Evolutionary conservation across 139 green algal genomes (phyloP).

Genomic region (Volvox africanus): DNA sequence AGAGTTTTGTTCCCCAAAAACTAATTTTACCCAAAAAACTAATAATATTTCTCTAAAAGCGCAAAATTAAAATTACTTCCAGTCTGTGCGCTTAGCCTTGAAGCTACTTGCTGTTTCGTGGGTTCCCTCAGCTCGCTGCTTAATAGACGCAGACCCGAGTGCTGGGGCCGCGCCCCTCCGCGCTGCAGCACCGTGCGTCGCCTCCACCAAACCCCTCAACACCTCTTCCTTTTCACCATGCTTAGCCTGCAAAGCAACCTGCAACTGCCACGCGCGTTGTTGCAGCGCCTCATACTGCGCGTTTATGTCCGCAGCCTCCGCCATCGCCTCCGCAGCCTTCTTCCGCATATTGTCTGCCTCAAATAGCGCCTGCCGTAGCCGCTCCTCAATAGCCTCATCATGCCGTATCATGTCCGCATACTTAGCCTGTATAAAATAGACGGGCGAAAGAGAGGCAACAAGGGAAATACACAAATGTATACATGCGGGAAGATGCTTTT

Average conservation of each 20-base stretch:
- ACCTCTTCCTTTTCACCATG: slow-evolving; percentile 17
- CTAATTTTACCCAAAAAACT: neutral
- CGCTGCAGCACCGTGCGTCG: neutral
- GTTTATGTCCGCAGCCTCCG: slow-evolving; percentile 17
- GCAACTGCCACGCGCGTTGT: slow-evolving; percentile 30
- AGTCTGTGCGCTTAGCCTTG: neutral
- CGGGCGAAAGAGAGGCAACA: no score
- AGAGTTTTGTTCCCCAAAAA: neutral
- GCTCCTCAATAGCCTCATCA: slow-evolving; percentile 34
- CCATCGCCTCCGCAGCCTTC: neutral
- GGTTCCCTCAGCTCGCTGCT: neutral
- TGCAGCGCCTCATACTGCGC: slow-evolving; percentile 15
- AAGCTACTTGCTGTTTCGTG: neutral
- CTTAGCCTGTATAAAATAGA: neutral
- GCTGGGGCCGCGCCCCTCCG: neutral
- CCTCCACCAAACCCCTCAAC: slow-evolving; percentile 35
- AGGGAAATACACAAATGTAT: no score
- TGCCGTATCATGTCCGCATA: slow-evolving; percentile 35
- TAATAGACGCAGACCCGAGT: neutral
- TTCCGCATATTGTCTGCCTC: neutral
- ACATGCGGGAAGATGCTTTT: no score
- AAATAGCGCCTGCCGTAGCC: slow-evolving; percentile 18
- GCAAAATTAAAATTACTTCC: neutral
- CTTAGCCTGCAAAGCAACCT: slow-evolving; percentile 15
- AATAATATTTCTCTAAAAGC: neutral